Base-by-base conservation (phyloP, 768 basidiomycete species). In the Brasilioporus rufonigricans region DNA sequence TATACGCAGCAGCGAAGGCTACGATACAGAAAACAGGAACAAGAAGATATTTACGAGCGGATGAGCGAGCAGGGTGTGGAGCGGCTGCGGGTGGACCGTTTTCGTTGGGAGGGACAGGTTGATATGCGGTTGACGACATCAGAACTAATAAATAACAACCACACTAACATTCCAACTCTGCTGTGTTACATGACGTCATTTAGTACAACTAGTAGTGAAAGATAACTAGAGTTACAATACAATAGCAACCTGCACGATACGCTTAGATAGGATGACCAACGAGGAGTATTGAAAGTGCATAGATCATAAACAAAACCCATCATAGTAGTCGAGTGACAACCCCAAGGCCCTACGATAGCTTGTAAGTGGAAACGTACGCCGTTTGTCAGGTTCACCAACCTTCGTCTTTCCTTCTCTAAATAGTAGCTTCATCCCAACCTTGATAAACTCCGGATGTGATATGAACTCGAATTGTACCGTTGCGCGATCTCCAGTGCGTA, bases 401-500 rank as follows among this genome's bases (percentile, higher is more conserved):
- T 97, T 98, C 1, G 94, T 97, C 76, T 93, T 93, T 4, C 95
- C 96, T 72, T 98, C 97, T 38, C 96, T 79, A 70, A 98, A 94
- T 13, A 99, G 73, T 23, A 96, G 77, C 72, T 94, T 93, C 87
- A 91, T 92, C 26, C 95, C 95, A 61, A 87, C 87, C 69, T 95
- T 94, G 59, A 98, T 77, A 67, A 86, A 95, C 76, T 97, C 96
- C 0, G 92, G 88, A 50, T 89, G 87, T 14, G 90, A 87, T 51
- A 96, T 91, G 65, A 98, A 96, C 73, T 98, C 92, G 62, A 98
- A 98, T 32, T 83, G 81, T n/a, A 98, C 93, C 3, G 87, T 93
- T 3, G 93, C 92, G 31, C 94, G 83, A 66, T 99, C 97, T 5
- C 97, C 97, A 0, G 96, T 99, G 19, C 96, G 86, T 27, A 99